phyloP scores from a whole-genome alignment of 306 rosid genomes.

The Cyclanthera cordifolia region DNA sequence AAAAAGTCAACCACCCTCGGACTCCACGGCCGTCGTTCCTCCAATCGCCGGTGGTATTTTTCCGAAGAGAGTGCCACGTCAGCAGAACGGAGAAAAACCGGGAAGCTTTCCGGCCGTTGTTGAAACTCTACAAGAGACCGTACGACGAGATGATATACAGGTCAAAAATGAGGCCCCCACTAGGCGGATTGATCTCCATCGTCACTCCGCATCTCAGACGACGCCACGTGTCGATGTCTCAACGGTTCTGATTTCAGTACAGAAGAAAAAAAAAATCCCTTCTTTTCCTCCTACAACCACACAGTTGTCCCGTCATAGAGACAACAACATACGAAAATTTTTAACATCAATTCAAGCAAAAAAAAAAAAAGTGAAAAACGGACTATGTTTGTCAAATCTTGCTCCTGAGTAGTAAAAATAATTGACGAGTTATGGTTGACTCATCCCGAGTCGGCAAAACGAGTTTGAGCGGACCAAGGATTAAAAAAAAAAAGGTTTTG shows the following conservation, averaged over 20 bases:
- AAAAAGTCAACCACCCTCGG: slow-evolving; percentile 27
- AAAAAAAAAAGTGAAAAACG: background rate
- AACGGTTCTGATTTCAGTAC: slow-evolving; percentile 47
- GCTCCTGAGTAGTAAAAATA: slow-evolving; percentile 15
- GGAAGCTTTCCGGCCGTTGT: slow-evolving; percentile 55
- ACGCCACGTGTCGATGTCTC: slow-evolving; percentile 78
- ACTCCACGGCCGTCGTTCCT: slow-evolving; percentile 64
- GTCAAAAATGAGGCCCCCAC: slow-evolving; percentile 97
- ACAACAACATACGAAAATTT: background rate
- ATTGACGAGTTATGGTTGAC: slow-evolving; percentile 26
- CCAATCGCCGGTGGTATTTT: slow-evolving; percentile 84
- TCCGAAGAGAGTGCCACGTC: slow-evolving; percentile 52
- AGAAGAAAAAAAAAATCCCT: background rate
- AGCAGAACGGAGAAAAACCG: slow-evolving; percentile 42
- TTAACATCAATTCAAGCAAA: background rate
- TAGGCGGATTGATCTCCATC: slow-evolving; percentile 87
- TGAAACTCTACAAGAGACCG: slow-evolving; percentile 68
- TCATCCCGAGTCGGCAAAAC: slow-evolving; percentile 27
- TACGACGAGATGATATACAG: slow-evolving; percentile 87
- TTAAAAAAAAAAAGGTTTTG: background rate
- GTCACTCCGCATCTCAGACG: slow-evolving; percentile 72
- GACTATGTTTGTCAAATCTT: background rate
- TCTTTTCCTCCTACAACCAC: background rate
- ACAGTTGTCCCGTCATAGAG: background rate
- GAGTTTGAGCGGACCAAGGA: slow-evolving; percentile 21